Base-by-base conservation (phyloP, 805 yeast genomes). In the Cyberlindnera mrakii region DNA sequence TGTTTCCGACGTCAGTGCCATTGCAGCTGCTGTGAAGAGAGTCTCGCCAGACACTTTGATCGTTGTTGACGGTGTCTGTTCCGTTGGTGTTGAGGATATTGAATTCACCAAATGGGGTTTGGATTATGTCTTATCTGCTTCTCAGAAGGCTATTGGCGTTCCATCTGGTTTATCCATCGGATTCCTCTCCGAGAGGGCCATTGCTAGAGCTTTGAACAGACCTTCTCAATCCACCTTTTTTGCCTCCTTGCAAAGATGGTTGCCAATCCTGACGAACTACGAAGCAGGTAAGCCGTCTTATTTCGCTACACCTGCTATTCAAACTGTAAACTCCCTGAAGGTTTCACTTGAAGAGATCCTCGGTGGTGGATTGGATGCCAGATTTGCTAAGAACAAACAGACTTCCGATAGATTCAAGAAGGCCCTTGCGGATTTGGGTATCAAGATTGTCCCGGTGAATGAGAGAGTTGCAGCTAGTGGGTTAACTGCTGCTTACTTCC, bases 231-330 rank as follows among this genome's bases (percentile, higher is more conserved):
- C 45, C 55, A 70, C 55, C 44, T 75, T 68, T 62, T 87, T 79
- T 62, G 82, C 89, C 36, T 80, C 84, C 35, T 69, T 91, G 58
- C 74, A 80, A 59, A 80, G 78, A 67, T 90, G 98, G 98, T 64
- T 80, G 38, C 96, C 97, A 33, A 75, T 90, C 59, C 80, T 90
- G 89, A 68, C 75, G 60, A 85, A 88, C 35, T 88, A 87, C 67
- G 97, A 90, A 70, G 63, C 76, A 39, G 90, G 90, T 38, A 71
- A 74, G 79, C 75, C 76, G 15, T 85, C 90, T 8, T 93, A 90
- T 70, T 91, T 88, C 60, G 96, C 96, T n/a, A 91, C 97, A 7
- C 97, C 96, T n/a, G 85, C 97, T 0, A 83, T 86, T 37, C 96
- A 88, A 67, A 74, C 85, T 48, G 70, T 91, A 47, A 85, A 85